Conservation (phyloP, 2,329 filamentous ascomycete species). For the Scedosporium boydii region DNA sequence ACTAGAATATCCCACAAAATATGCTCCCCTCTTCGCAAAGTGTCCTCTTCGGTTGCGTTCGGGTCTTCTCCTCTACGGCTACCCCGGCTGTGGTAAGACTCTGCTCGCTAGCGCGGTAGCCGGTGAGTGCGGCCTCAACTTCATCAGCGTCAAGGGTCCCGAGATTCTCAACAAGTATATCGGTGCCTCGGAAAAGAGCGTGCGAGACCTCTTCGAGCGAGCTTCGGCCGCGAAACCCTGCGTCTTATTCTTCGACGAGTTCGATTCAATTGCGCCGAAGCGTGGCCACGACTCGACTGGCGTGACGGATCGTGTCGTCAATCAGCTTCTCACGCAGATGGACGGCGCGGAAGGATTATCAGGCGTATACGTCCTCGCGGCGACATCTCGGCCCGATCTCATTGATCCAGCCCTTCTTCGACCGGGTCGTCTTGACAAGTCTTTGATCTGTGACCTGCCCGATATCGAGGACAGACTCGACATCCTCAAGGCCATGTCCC, state of each 20-base stretch:
- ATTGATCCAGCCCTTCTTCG: conserved; percentile 90
- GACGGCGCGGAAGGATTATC: conserved; percentile 92
- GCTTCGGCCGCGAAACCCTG: conserved; percentile 86
- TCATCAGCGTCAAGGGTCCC: conserved; percentile 95
- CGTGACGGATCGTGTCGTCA: conserved; percentile 97
- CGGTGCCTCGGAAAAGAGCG: conserved; percentile 90
- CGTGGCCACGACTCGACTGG: conserved; percentile 94
- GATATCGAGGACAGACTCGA: conserved; percentile 71
- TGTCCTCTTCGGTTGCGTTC: conserved; percentile 92
- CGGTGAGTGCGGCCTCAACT: conserved; percentile 94
- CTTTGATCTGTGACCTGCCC: conserved; percentile 83
- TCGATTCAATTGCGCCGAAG: conserved; percentile 95
- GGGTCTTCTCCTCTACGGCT: conserved; percentile 86
- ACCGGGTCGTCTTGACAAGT: conserved; percentile 89
- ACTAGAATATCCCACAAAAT: conserved; percentile 92
- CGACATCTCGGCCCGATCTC: conserved; percentile 84
- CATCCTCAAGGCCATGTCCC: conserved; percentile 76
- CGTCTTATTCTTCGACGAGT: conserved; percentile 97
- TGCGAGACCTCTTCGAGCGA: conserved; percentile 89
- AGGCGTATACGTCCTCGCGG: conserved; percentile 92
- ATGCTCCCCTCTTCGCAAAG: conserved; percentile 93
- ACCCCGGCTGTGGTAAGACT: conserved; percentile 93
- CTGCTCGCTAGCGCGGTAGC: conserved; percentile 93
- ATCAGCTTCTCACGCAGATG: conserved; percentile 97
- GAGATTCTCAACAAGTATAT: conserved; percentile 99